Percentiles rank a stretch among this genome's conserved stretches.
Evolutionary conservation across 2,329 filamentous ascomycete species (phyloP).

Genomic region (Fusarium torreyae): DNA sequence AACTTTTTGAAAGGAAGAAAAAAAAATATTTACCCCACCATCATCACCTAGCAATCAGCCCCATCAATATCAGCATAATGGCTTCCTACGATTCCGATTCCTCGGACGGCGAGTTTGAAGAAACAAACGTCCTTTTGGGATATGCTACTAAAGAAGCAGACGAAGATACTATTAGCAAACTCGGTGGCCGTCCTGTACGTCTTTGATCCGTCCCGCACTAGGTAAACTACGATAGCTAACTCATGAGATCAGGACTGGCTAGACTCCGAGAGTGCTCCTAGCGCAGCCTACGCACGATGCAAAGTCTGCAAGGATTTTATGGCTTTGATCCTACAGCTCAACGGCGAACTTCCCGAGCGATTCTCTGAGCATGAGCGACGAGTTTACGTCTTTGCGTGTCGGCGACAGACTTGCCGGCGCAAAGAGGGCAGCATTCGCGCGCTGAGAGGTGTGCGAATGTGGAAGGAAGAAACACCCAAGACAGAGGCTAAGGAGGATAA

Average conservation of each 20-base stretch:
- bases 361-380: constrained; percentile 91
- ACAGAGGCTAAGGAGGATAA: constrained; percentile 50
- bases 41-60: constrained; percentile 41
- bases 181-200: constrained; percentile 89
- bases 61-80: constrained; percentile 63
- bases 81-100: constrained; percentile 90
- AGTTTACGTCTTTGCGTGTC: constrained; percentile 89
- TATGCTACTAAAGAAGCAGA: constrained; percentile 86
- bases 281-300: constrained; percentile 85
- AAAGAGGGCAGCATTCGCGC: constrained; percentile 86
- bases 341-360: constrained; percentile 88
- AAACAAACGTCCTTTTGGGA: constrained; percentile 91
- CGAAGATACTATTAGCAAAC: constrained; percentile 87
- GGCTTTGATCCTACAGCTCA: constrained; percentile 89
- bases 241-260: constrained; percentile 80
- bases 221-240: constrained; percentile 37
- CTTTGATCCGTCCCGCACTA: constrained; percentile 2
- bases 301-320: constrained; percentile 88
- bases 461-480: constrained; percentile 56
- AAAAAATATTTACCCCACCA: constrained; percentile 62
- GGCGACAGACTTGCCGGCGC: constrained; percentile 82
- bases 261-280: constrained; percentile 77
- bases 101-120: constrained; percentile 78
- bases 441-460: constrained; percentile 76
- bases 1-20: constrained; percentile 41